Conservation (phyloP, 352 stramenopile species). For the Hyaloperonospora brassicae region DNA sequence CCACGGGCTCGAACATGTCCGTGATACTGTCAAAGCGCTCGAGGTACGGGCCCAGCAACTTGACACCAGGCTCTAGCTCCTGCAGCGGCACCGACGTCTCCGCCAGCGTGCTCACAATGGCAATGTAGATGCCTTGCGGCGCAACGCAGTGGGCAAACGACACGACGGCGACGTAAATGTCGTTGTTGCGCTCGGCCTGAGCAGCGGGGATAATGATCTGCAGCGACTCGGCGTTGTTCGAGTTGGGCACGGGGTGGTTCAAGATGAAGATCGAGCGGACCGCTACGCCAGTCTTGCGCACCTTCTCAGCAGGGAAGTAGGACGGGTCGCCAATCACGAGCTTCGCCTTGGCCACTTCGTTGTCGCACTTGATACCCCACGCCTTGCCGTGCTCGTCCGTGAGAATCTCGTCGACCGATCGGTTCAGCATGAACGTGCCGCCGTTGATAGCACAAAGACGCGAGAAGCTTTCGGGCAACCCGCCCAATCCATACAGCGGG, state of each 20-base stretch:
- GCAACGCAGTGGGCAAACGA: slow-evolving; percentile 92
- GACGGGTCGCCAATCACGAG: slow-evolving; percentile 98
- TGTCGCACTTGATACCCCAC: slow-evolving; percentile 87
- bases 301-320: slow-evolving; percentile 94
- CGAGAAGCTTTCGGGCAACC: slow-evolving; percentile 98
- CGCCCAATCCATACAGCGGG: slow-evolving; percentile 97
- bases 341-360: slow-evolving; percentile 94
- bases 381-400: slow-evolving; percentile 90
- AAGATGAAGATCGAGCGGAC: slow-evolving; percentile 99
- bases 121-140: slow-evolving; percentile 95
- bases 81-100: slow-evolving; percentile 93
- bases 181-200: slow-evolving; percentile 91
- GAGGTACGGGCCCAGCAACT: slow-evolving; percentile 93
- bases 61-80: slow-evolving; percentile 93
- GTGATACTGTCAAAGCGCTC: slow-evolving; percentile 95
- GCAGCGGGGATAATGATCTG: slow-evolving; percentile 99
- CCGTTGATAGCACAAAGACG: slow-evolving; percentile 98
- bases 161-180: slow-evolving; percentile 98
- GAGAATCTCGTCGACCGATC: slow-evolving; percentile 90
- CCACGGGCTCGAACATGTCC: slow-evolving; percentile 91
- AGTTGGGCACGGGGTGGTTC: slow-evolving; percentile 97
- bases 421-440: slow-evolving; percentile 99
- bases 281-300: slow-evolving; percentile 89
- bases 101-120: slow-evolving; percentile 96
- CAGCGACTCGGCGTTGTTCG: slow-evolving; percentile 92